A percentile compares a stretch with the other conserved stretches of the same genome.
Conservation (phyloP, 257 asterid genomes). For the Thymus quinquecostatus region DNA sequence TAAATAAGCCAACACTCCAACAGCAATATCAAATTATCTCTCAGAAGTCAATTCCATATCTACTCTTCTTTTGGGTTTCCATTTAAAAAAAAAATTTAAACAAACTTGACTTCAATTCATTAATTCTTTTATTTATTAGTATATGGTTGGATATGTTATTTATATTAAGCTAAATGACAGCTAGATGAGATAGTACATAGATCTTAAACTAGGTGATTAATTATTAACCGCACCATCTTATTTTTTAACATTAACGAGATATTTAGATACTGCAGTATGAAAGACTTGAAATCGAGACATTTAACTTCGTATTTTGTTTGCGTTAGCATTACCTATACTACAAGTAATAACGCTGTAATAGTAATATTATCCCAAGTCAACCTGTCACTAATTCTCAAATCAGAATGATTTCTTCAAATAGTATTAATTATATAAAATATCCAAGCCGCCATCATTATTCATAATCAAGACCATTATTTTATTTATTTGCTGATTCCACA, state of each 20-base stretch:
- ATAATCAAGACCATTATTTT: constrained; percentile 31
- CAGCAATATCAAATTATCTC: constrained; percentile 1
- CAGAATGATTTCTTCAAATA: constrained; percentile 33
- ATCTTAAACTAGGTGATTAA: background rate
- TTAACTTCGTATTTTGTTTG: background rate
- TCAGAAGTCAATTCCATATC: constrained; percentile 16
- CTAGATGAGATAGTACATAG: background rate
- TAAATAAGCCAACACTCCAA: background rate
- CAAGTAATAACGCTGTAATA: constrained; percentile 14
- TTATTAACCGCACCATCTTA: background rate
- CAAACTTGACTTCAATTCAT: background rate
- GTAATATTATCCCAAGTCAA: constrained; percentile 21
- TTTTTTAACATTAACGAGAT: no score
- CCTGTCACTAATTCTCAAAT: constrained; percentile 29
- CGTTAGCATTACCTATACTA: constrained; percentile 25
- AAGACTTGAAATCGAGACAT: no score
- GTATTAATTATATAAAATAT: background rate
- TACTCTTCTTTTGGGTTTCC: constrained; percentile 10
- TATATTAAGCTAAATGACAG: background rate
- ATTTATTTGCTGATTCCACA: constrained; percentile 31
- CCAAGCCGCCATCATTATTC: constrained; percentile 40
- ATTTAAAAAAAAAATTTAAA: no score
- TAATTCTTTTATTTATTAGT: background rate
- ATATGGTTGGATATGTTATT: background rate
- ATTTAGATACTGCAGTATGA: no score